Conservation (phyloP, 2,329 filamentous ascomycete species). For the Elsinoe arachidis region DNA sequence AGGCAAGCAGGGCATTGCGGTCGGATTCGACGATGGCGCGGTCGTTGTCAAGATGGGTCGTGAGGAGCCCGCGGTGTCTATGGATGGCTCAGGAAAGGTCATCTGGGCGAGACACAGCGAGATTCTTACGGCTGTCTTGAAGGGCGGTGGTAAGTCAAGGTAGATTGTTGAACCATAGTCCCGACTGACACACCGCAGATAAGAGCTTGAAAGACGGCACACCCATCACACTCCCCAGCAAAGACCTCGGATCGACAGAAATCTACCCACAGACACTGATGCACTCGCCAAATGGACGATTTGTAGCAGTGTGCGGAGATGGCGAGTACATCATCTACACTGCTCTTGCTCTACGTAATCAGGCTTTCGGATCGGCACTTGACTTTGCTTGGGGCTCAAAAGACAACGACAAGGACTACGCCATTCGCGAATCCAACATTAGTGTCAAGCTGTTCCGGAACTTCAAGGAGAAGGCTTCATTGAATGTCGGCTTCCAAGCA, state of each 20-base stretch:
- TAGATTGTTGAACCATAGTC: background rate
- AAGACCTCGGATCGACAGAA: constrained; percentile 93
- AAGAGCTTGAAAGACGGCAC: constrained; percentile 77
- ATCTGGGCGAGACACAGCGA: constrained; percentile 96
- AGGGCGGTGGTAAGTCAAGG: constrained; percentile 54
- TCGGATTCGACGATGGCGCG: constrained; percentile 95
- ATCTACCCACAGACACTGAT: constrained; percentile 90
- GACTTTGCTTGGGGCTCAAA: constrained; percentile 97
- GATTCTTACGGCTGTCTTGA: constrained; percentile 90
- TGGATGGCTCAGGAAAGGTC: constrained; percentile 92
- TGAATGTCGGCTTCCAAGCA: constrained; percentile 92
- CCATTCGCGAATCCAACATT: constrained; percentile 86
- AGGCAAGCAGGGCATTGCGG: constrained; percentile 85
- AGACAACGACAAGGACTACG: constrained; percentile 97
- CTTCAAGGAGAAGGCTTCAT: constrained; percentile 71
- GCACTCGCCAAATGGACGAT: constrained; percentile 92
- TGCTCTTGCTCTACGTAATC: constrained; percentile 90
- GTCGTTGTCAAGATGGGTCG: constrained; percentile 97
- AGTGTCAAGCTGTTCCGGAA: constrained; percentile 98
- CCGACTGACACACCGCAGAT: constrained; percentile 43
- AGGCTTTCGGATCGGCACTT: constrained; percentile 88
- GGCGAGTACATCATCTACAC: constrained; percentile 99
- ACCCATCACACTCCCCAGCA: constrained; percentile 76
- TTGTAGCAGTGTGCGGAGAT: constrained; percentile 84
- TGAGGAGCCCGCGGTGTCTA: constrained; percentile 94